Base-by-base conservation (phyloP, 2,329 filamentous ascomycete genomes). In the Xylariales sp. region DNA sequence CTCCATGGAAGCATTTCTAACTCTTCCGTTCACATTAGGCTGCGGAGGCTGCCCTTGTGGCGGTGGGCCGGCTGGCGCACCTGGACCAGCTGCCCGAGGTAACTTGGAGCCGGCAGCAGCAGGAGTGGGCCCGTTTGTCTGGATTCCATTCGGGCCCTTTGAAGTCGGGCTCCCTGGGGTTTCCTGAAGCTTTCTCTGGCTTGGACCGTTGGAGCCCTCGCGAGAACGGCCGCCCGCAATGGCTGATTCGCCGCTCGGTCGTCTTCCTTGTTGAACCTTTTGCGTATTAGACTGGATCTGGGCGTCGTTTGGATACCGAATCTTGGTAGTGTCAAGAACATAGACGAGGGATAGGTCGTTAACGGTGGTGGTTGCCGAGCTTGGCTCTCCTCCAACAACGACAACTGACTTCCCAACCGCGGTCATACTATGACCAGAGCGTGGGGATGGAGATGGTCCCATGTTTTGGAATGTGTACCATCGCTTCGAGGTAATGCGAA, bases 391-490 rank as follows among this genome's bases (percentile, higher is more conserved):
- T 25, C 88, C 94, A 21, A 97, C 72, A 28, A 97, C 88, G 33
- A 97, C 83, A 45, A 98, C 83, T 42, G 90, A 86, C 61, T 95
- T 96, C 20, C 88, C 88, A 45, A 91, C 88, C 3, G 89, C 83
- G 3, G 93, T 97, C 93, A 98, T 97, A 61, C 89, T 96, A 61
- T 98, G 93, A 2, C 93, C 93, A 13, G 91, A 97, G 43, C 93
- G 78, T 21, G 93, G 83, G 4, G 90, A 96, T 0, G 93, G 93
- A 1, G 90, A 94, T 4, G 90, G 90, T 0, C 93, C 93, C 93
- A 98, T 98, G 57, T 98, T 98, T 57, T 98, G 93, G 64, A 98
- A 98, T 24, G 93, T 98, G 61, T 97, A 98, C 93, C 93, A 98
- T 42, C 93, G 80, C 47, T 88, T 82, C 10, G 89, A 89, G 1